Evolutionary conservation across 225 moss, liverwort and hornwort genomes (phyloP).

Genomic region (Ulota crispa): DNA sequence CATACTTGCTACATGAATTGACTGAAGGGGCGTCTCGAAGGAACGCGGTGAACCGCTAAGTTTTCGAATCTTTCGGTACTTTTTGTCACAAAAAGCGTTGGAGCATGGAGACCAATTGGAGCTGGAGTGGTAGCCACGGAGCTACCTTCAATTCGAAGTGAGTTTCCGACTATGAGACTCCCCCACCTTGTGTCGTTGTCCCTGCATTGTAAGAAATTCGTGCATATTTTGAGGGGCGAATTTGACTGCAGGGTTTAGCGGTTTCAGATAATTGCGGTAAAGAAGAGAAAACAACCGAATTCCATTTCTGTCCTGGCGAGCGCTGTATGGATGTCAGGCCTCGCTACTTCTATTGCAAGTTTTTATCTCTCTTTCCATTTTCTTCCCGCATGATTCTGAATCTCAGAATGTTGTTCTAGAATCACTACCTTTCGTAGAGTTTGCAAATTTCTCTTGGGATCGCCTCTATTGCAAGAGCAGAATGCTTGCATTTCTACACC

Average conservation of each 20-base stretch:
- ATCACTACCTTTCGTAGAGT: not conserved
- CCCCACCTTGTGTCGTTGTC: not conserved
- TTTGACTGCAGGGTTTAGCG: not conserved
- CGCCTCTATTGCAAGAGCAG: not conserved
- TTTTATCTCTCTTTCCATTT: not conserved
- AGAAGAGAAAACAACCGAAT: not conserved
- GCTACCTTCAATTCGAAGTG: not conserved
- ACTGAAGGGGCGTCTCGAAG: not conserved
- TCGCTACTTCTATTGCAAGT: not conserved
- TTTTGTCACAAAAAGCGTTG: not conserved
- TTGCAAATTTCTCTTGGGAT: not conserved
- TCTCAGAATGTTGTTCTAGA: not conserved
- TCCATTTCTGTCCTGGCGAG: not conserved
- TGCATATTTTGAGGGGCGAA: not conserved
- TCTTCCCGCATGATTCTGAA: not conserved
- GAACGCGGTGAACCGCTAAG: not conserved
- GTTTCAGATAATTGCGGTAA: not conserved
- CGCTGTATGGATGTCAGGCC: not conserved
- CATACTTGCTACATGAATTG: not conserved
- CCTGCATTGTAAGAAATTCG: not conserved
- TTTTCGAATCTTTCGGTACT: not conserved
- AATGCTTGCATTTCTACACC: not conserved
- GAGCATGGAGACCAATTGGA: not conserved
- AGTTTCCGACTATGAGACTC: not conserved
- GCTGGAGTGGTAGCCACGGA: slow-evolving; percentile 4